Conservation (phyloP, 2,329 filamentous ascomycete genomes). For the Cryphonectria japonica region DNA sequence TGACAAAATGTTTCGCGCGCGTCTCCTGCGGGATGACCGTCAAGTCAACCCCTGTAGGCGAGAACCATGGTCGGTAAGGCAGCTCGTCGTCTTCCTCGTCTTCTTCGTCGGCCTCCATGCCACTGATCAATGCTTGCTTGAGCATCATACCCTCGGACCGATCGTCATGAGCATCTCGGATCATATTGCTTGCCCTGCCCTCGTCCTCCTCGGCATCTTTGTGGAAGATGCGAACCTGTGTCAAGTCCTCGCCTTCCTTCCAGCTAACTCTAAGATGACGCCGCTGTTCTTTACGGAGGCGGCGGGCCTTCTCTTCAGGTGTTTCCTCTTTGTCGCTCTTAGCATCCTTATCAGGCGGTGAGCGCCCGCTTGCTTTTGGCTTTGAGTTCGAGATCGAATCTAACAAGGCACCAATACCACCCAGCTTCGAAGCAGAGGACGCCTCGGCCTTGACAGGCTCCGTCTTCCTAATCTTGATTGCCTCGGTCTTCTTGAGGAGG, state of each 20-base stretch:
- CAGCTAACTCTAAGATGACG: constrained; percentile 72
- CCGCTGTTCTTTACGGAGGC: constrained; percentile 73
- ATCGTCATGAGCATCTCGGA: constrained; percentile 73
- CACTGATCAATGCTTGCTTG: constrained; percentile 54
- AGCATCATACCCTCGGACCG: constrained; percentile 73
- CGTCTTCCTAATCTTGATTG: constrained; percentile 32
- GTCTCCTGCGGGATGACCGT: constrained; percentile 49
- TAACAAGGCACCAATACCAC: constrained; percentile 54
- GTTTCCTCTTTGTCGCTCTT: constrained; percentile 54
- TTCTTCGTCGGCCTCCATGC: constrained; percentile 45
- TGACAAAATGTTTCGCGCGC: constrained; percentile 54
- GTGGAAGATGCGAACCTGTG: constrained; percentile 69
- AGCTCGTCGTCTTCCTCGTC: constrained; percentile 58
- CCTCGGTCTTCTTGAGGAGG: constrained; percentile 36
- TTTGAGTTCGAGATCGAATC: constrained; percentile 50
- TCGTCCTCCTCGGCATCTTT: constrained; percentile 74
- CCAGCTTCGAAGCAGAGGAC: constrained; percentile 36
- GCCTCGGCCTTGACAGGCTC: constrained; percentile 40
- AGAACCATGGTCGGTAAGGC: constrained; percentile 56
- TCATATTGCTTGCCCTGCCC: constrained; percentile 68
- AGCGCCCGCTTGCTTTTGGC: constrained; percentile 42
- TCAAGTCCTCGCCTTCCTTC: constrained; percentile 69
- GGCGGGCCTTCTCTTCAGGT: constrained; percentile 66
- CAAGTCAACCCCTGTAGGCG: constrained; percentile 53
- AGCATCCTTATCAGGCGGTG: constrained; percentile 28